Conservation (phyloP, 2,329 filamentous ascomycete species). For the Trichoderma sp. region DNA sequence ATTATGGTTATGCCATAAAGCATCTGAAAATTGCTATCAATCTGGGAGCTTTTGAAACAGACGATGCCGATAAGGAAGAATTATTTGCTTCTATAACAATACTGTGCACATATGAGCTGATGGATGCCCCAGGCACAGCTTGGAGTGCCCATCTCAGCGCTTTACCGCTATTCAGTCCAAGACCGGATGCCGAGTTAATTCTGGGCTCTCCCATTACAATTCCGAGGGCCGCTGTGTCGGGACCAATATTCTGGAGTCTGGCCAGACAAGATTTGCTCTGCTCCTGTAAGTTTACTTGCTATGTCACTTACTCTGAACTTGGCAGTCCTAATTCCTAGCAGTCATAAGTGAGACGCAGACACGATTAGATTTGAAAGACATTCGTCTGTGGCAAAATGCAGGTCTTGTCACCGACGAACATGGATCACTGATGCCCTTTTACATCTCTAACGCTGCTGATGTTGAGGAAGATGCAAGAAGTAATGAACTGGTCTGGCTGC, state of each 20-base stretch:
- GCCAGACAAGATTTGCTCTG: slow-evolving; percentile 8
- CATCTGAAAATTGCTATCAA: slow-evolving; percentile 7
- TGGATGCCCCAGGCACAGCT: slow-evolving; percentile 10
- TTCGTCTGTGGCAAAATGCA: slow-evolving; percentile 10
- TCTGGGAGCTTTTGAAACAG: slow-evolving; percentile 1
- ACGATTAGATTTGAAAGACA: slow-evolving; percentile 1
- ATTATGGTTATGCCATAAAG: slow-evolving; percentile 2
- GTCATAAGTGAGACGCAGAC: slow-evolving; percentile 14
- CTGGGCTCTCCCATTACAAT: slow-evolving; percentile 9
- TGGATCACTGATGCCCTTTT: slow-evolving; percentile 2
- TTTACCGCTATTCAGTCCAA: background rate
- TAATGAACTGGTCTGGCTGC: slow-evolving; percentile 7
- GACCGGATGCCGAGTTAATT: background rate
- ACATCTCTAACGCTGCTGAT: slow-evolving; percentile 2
- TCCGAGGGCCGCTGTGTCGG: slow-evolving; percentile 4
- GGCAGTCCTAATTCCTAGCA: background rate
- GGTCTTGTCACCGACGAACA: slow-evolving; percentile 9
- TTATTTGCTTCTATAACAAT: slow-evolving; percentile 7
- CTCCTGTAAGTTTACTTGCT: background rate
- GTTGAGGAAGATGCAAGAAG: slow-evolving; percentile 3
- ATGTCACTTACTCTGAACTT: no score
- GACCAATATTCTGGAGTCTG: slow-evolving; percentile 9
- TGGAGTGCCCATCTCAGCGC: slow-evolving; percentile 17
- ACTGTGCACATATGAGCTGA: slow-evolving; percentile 5
- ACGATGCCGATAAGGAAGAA: slow-evolving; percentile 6